phyloP scores from a whole-genome alignment of 2,329 filamentous ascomycete species.

The Scleromitrula shiraiana region DNA sequence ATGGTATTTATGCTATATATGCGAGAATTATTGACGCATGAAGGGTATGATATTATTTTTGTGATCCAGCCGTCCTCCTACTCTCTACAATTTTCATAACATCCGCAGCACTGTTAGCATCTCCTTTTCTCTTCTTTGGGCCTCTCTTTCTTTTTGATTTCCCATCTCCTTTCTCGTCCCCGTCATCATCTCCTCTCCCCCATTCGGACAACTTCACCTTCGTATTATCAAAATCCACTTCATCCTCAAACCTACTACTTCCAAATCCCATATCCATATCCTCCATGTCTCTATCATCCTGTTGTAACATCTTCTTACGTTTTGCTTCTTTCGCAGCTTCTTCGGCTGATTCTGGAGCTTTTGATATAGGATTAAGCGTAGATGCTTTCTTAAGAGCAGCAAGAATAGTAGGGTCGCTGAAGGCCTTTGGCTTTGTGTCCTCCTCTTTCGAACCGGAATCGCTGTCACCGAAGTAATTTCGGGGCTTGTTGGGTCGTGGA shows the following conservation, averaged over 20 bases:
- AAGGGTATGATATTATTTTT: not conserved
- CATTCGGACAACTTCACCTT: slow-evolving; percentile 63
- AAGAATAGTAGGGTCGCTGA: slow-evolving; percentile 69
- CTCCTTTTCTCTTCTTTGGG: slow-evolving; percentile 68
- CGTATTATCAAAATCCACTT: slow-evolving; percentile 66
- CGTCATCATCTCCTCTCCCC: slow-evolving; percentile 45
- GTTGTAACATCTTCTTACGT: slow-evolving; percentile 65
- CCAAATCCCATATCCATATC: slow-evolving; percentile 96
- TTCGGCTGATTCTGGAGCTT: slow-evolving; percentile 34
- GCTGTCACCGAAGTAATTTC: slow-evolving; percentile 57
- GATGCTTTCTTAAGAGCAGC: slow-evolving; percentile 83
- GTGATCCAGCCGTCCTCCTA: slow-evolving; percentile 17
- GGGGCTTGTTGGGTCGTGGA: slow-evolving; percentile 34
- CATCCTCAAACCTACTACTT: slow-evolving; percentile 77
- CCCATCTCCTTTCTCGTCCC: slow-evolving; percentile 35
- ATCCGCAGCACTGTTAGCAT: slow-evolving; percentile 70
- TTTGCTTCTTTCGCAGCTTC: slow-evolving; percentile 56
- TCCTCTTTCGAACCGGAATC: slow-evolving; percentile 35
- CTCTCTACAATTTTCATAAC: slow-evolving; percentile 69
- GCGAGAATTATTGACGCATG: not conserved
- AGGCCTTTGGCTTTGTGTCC: slow-evolving; percentile 39
- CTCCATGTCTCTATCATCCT: slow-evolving; percentile 70
- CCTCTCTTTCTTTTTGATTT: slow-evolving; percentile 60
- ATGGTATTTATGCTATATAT: not conserved
- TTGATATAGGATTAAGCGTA: slow-evolving; percentile 43